Evolutionary conservation across 345 rosid species (phyloP).

Genomic region (Eucalyptus sp.): DNA sequence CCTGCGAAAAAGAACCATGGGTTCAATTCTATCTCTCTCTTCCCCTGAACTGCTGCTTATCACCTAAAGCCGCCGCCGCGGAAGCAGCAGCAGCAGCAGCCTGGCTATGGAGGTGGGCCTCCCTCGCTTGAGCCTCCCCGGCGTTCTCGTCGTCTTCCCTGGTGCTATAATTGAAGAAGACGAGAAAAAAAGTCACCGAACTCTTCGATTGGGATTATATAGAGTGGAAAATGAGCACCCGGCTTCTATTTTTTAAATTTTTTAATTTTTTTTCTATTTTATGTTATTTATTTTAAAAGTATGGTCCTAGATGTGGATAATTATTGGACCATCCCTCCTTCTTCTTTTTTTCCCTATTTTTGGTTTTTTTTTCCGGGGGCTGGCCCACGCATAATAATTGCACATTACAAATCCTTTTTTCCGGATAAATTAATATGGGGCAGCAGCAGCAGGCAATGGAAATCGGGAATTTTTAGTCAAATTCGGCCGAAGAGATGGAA

Average conservation of each 20-base stretch:
- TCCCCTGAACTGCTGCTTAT: not conserved
- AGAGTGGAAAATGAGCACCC: not conserved
- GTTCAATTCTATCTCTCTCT: not conserved
- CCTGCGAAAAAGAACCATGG: not conserved
- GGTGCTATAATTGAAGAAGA: not conserved
- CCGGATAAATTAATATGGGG: not conserved
- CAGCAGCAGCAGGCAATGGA: not conserved
- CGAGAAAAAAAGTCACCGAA: accelerated
- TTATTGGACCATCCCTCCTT: not conserved
- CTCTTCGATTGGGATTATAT: not conserved
- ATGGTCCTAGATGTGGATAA: not conserved
- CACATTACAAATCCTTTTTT: not conserved
- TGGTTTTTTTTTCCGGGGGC: not conserved
- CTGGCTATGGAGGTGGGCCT: not conserved
- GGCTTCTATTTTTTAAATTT: not conserved
- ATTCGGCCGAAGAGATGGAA: not conserved
- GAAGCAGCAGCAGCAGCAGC: not conserved
- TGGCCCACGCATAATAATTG: not conserved
- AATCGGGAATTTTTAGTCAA: not conserved
- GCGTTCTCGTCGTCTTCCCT: not conserved
- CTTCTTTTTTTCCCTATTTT: not conserved
- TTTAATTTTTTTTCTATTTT: not conserved
- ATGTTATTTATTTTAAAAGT: not conserved
- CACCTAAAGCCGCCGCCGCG: not conserved
- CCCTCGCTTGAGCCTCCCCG: not conserved